phyloP scores from a whole-genome alignment of 2,329 filamentous ascomycete species.

The Aureobasidium melanogenum region DNA sequence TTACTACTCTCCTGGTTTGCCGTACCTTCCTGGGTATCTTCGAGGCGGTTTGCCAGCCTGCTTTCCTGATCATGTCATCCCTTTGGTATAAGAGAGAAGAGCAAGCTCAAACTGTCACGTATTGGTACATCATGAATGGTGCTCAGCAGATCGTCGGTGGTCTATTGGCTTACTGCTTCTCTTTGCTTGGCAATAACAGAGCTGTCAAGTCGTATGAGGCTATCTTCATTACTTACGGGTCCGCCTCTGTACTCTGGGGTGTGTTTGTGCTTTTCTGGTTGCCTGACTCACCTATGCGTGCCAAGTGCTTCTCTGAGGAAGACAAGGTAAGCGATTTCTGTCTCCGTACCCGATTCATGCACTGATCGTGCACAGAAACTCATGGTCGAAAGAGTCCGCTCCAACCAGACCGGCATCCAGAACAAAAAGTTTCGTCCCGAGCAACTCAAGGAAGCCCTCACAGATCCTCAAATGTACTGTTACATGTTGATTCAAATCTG shows the following conservation, averaged over 20 bases:
- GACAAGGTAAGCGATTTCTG: slow-evolving; percentile 9
- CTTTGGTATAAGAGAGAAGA: slow-evolving; percentile 63
- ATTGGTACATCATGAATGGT: slow-evolving; percentile 55
- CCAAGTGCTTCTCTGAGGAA: slow-evolving; percentile 57
- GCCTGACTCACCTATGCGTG: slow-evolving; percentile 63
- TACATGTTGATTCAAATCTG: slow-evolving; percentile 48
- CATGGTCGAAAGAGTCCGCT: slow-evolving; percentile 38
- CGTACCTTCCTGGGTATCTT: slow-evolving; percentile 62
- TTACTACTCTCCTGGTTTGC: slow-evolving; percentile 49
- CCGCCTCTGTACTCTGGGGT: slow-evolving; percentile 54
- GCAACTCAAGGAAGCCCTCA: slow-evolving; percentile 49
- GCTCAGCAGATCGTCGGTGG: slow-evolving; percentile 64
- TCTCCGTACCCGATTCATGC: not conserved
- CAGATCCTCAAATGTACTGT: slow-evolving; percentile 52
- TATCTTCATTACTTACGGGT: slow-evolving; percentile 59
- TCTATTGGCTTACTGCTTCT: slow-evolving; percentile 50
- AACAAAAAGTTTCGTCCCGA: slow-evolving; percentile 43
- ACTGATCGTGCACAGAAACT: slow-evolving; percentile 42
- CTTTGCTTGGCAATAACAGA: slow-evolving; percentile 22
- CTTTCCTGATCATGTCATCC: slow-evolving; percentile 56
- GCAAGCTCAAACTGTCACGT: slow-evolving; percentile 57
- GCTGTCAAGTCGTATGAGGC: slow-evolving; percentile 50
- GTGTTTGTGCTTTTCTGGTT: slow-evolving; percentile 55
- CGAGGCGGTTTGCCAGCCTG: slow-evolving; percentile 60
- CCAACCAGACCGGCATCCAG: slow-evolving; percentile 38